Conservation (phyloP, 257 asterid species). For the Plantago major region DNA sequence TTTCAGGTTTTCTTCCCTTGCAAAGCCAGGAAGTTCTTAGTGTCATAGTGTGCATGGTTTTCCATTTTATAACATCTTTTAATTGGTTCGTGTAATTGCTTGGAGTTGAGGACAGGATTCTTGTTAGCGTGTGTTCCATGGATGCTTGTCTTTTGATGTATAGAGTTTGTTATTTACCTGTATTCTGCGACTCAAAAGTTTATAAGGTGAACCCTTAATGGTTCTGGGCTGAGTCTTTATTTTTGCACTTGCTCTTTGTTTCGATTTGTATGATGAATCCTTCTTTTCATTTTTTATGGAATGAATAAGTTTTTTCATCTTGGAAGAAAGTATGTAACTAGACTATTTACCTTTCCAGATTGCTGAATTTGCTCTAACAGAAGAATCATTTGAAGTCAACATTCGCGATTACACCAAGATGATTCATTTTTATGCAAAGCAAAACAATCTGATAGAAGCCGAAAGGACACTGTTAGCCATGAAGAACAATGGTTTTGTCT, state of each 20-base stretch:
- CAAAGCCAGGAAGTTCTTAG: too few relatives aligned
- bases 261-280: background rate
- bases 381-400: constrained; percentile 78
- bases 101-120: background rate
- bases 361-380: constrained; percentile 52
- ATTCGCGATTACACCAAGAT: constrained; percentile 83
- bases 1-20: too few relatives aligned
- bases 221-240: too few relatives aligned
- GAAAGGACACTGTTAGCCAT: constrained; percentile 50
- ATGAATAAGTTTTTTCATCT: background rate
- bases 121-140: background rate
- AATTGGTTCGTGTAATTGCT: background rate
- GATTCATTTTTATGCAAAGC: constrained; percentile 59
- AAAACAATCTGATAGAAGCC: constrained; percentile 54
- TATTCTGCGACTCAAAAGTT: background rate
- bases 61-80: background rate
- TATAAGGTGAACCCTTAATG: too few relatives aligned
- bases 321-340: background rate
- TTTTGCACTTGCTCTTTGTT: too few relatives aligned
- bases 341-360: constrained; percentile 38
- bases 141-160: background rate
- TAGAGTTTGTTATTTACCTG: background rate
- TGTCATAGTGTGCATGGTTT: too few relatives aligned
- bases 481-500: constrained; percentile 60
- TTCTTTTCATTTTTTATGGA: background rate